Evolutionary conservation across 1,284 basidiomycete genomes (phyloP), one percentile per base, ranked within the genome.

Genomic region (Tausonia pullulans): DNA sequence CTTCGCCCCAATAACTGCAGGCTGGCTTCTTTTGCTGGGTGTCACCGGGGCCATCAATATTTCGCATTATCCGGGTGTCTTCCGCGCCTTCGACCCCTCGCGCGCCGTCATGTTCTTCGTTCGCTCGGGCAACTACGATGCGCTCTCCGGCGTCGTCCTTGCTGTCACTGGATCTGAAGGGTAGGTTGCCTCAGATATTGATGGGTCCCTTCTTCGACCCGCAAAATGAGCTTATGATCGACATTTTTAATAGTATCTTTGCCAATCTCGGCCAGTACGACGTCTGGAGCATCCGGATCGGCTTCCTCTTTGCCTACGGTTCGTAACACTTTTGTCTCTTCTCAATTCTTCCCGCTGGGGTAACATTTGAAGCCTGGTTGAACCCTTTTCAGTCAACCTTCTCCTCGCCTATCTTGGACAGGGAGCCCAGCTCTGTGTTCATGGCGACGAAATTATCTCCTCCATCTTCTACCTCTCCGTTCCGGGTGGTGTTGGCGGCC

Each of bases 391-490:
- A 27, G 82, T 83, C 0, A 86, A 84, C 69, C 85, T 85, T 2
- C 79, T 81, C 8, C 76, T 87, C n/a, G 82, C 83, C 4, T 86
- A 86, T 69, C 80, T 86, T 40, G 86, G 85, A 1, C 85, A 87
- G 74, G 85, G 85, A 11, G 83, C 85, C 10, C 76, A 79, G 3
- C 27, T 27, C 27, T 27, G 27, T 27, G 27, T 27, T 27, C 27
- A 27, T 27, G 81, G 81, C 5, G 78, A 79, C 9, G 67, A 61
- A 0, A 79, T 85, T 9, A 69, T 86, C 4, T 41, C 68, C 0
- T 84, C 84, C 67, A 74, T 86, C 0, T 87, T 87, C 71, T 87
- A 86, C 72, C 74, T 77, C 4, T 80, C 82, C 3, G 86, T 87
- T 56, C 85, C 85, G 27, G 27, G 27, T 27, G 27, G 27, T 27